These are phyloP conservation scores for Fusarium sterilihyphosum DNA, from an alignment of 2,329 filamentous ascomycete species.

Conservation along the genomic window DNA sequence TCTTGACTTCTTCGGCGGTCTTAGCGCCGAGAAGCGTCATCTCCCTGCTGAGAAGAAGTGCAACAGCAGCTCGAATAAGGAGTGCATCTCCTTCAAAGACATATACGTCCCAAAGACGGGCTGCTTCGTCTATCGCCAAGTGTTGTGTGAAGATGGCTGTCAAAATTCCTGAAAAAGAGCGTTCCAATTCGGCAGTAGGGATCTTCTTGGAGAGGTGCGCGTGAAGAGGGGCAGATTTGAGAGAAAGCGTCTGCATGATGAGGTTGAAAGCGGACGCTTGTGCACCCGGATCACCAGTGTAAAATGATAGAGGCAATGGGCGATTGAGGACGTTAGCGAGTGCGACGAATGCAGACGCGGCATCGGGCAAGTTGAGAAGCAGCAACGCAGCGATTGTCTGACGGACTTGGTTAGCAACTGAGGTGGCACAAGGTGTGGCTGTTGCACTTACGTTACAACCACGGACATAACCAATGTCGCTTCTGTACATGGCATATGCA, in stretches of 20 bases:
- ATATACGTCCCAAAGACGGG: constrained; percentile 82
- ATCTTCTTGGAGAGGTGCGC: constrained; percentile 68
- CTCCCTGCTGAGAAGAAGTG: constrained; percentile 66
- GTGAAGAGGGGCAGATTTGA: constrained; percentile 72
- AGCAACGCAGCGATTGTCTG: constrained; percentile 78
- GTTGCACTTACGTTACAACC: constrained; percentile 74
- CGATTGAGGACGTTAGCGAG: constrained; percentile 83
- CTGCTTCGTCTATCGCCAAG: constrained; percentile 74
- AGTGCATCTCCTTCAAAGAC: constrained; percentile 83
- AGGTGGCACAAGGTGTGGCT: constrained; percentile 5
- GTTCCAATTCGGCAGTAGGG: constrained; percentile 56
- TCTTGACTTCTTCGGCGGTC: constrained; percentile 56
- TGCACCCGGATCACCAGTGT: constrained; percentile 74
- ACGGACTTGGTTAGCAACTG: constrained; percentile 29
- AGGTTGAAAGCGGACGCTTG: constrained; percentile 76
- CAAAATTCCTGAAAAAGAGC: constrained; percentile 70
- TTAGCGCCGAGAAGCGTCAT: constrained; percentile 61
- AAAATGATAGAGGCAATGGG: constrained; percentile 78
- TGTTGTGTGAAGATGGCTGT: constrained; percentile 70
- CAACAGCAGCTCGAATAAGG: constrained; percentile 76
- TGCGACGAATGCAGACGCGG: constrained; percentile 73
- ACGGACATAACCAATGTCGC: constrained; percentile 80
- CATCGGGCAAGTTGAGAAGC: constrained; percentile 73
- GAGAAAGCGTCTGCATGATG: constrained; percentile 71
- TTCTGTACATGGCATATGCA: constrained; percentile 84